A percentile compares a stretch with the other conserved stretches of the same genome.
phyloP scores from a whole-genome alignment of 1,284 basidiomycete species.

The Heterobasidion occidentale region DNA sequence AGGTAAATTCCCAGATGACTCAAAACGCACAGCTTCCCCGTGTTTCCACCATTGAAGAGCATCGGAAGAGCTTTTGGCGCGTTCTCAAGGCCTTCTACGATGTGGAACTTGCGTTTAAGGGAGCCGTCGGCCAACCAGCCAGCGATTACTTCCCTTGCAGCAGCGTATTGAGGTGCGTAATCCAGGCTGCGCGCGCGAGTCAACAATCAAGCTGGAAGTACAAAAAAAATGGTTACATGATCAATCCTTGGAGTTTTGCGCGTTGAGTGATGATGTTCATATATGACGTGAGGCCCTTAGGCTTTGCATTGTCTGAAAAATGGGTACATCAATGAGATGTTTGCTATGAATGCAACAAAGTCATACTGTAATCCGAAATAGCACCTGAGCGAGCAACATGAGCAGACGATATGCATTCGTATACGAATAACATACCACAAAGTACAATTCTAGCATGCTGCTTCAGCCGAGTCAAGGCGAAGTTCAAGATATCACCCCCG shows the following conservation, averaged over 20 bases:
- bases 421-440: constrained; percentile 36
- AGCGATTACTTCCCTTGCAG: constrained; percentile 47
- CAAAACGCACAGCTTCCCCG: constrained; percentile 68
- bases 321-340: neutral
- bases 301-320: constrained; percentile 38
- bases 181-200: constrained; percentile 42
- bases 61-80: constrained; percentile 62
- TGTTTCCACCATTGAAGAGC: constrained; percentile 76
- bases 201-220: neutral
- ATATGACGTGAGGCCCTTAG: constrained; percentile 56
- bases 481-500: constrained; percentile 77
- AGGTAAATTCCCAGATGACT: neutral
- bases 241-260: constrained; percentile 77
- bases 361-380: constrained; percentile 69
- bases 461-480: constrained; percentile 68
- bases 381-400: constrained; percentile 39
- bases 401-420: neutral
- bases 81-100: constrained; percentile 68
- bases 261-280: constrained; percentile 66
- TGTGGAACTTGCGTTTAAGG: constrained; percentile 76
- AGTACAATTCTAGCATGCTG: constrained; percentile 72
- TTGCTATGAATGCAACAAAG: neutral
- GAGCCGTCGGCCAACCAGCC: constrained; percentile 58
- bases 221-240: constrained; percentile 45
- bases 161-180: constrained; percentile 49